Evolutionary conservation across 352 stramenopile species (phyloP), one percentile per base, ranked within the genome.

Genomic region (Globisporangium acanthophoron): DNA sequence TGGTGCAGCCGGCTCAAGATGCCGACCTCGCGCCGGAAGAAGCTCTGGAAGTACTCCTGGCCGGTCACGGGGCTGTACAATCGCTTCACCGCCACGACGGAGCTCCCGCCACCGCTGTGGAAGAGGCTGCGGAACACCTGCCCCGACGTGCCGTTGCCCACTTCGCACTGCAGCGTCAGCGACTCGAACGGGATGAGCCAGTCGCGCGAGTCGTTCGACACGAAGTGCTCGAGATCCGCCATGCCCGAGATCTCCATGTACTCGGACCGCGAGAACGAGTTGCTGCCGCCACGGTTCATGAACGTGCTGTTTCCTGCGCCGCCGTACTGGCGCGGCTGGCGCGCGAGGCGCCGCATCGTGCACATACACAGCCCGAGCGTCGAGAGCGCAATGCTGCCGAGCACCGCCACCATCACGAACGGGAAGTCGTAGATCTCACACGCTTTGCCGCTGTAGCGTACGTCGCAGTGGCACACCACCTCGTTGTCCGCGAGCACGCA

Each of bases 121-220:
- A 94, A 76, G 48, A 96, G 72, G 29, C 83, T 90, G 52, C 81
- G 74, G 57, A 96, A 96, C n/a, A 96, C 87, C 61, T 95, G 85
- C 0, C 86, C 86, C 3, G 85, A 94, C n/a, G 86, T 94, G 18
- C 87, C 87, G 54, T 93, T 94, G 46, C 87, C 87, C 8, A 96
- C 80, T 59, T 94, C 85, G 45, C 67, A 74, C 64, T 93, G 86
- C 18, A 96, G 58, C n/a, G 84, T 91, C 12, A 96, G 71, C 46
- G 88, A 86, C 62, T 96, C 80, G 44, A 94, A 95, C 47, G 82
- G 84, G 41, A 96, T 94, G n/a, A 96, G 73, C 87, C 87, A 96
- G 61, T 96, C 87, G 49, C 81, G 74, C 18, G 76, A 88, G 62
- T 93, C 85, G 57, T 90, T 92, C 33, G 82, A 92, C 9, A 96